Evolutionary conservation across 2,329 filamentous ascomycete species (phyloP).

Genomic region (Aspergillus sp.): DNA sequence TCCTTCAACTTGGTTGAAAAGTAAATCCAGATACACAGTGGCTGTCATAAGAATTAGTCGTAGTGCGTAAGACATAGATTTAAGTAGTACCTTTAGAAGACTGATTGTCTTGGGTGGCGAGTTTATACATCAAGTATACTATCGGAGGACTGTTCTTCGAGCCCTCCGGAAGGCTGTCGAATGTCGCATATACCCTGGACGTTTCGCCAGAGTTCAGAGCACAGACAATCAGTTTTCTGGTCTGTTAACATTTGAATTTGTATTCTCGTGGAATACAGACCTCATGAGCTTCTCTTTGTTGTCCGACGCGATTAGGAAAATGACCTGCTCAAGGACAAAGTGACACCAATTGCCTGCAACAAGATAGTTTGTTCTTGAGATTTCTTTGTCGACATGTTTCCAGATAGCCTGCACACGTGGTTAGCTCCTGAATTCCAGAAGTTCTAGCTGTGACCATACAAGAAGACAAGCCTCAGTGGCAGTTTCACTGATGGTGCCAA

Average conservation of each 20-base stretch:
- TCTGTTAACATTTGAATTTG: neutral
- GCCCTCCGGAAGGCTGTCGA: constrained; percentile 57
- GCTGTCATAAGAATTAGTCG: constrained; percentile 44
- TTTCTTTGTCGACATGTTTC: constrained; percentile 68
- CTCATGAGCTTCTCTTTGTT: constrained; percentile 69
- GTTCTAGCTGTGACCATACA: constrained; percentile 24
- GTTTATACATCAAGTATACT: constrained; percentile 72
- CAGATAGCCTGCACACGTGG: constrained; percentile 63
- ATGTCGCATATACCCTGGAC: constrained; percentile 53
- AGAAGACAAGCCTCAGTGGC: constrained; percentile 54
- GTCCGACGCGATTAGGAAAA: constrained; percentile 64
- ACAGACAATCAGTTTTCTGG: constrained; percentile 71
- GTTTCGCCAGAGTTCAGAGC: constrained; percentile 59
- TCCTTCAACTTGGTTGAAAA: constrained; percentile 57
- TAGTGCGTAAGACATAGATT: neutral
- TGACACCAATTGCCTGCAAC: constrained; percentile 68
- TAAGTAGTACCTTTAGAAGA: neutral
- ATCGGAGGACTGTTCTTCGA: constrained; percentile 63
- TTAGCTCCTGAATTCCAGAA: neutral
- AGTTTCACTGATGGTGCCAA: constrained; percentile 52
- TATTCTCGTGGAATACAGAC: constrained; percentile 35
- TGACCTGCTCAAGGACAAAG: constrained; percentile 58
- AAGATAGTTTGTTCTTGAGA: constrained; percentile 52
- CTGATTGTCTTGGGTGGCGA: constrained; percentile 50
- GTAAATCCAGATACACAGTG: constrained; percentile 54